Conservation (phyloP, 129 eudicot genomes). For the carrot (Daucus carota) region DH1_v3.0 NC_030381.2:53803501-53804000, state of each 20-base stretch:
- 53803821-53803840: slow-evolving; percentile 71
- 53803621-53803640: too few species aligned
- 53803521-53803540: not conserved
- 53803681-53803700: too few species aligned
- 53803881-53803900: slow-evolving; percentile 43
- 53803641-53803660: too few species aligned
- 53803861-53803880: slow-evolving; percentile 83
- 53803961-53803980: too few species aligned
- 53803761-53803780: not conserved
- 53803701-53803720: too few species aligned
- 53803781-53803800: not conserved
- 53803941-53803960: slow-evolving; percentile 29
- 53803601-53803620: too few species aligned
- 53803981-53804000: not conserved
- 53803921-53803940: slow-evolving; percentile 56
- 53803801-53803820: slow-evolving; percentile 45
- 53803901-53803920: slow-evolving; percentile 47
- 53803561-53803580: not conserved
- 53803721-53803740: too few species aligned
- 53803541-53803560: not conserved
- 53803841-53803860: slow-evolving; percentile 62
- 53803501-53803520: not conserved
- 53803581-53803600: not conserved
- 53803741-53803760: too few species aligned
- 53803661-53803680: too few species aligned